Percentiles rank a stretch among this genome's conserved stretches.
phyloP scores from a whole-genome alignment of 495 filamentous ascomycete genomes.

The Niebla homalea region DNA sequence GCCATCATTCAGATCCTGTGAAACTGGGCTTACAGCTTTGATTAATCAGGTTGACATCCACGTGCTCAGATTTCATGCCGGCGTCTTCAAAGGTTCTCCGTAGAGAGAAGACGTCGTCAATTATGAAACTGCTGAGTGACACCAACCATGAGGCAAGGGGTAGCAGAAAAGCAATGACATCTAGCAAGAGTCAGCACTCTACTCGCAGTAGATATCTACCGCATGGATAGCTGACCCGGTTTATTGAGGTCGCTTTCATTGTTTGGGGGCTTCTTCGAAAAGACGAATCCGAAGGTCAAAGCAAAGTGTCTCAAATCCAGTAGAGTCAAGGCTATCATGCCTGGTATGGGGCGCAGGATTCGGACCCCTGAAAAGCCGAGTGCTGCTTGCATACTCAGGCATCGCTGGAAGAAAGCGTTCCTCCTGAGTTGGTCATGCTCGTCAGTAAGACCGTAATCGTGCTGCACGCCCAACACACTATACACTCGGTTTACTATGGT shows the following conservation, averaged over 20 bases:
- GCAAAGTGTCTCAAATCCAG: conserved; percentile 60
- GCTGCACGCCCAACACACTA: conserved; percentile 48
- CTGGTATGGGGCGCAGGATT: conserved; percentile 43
- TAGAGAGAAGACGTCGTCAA: conserved; percentile 52
- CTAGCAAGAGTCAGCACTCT: conserved; percentile 14
- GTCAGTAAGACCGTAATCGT: conserved; percentile 55
- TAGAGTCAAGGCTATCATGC: conserved; percentile 60
- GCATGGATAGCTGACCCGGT: conserved; percentile 33
- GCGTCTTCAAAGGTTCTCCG: conserved; percentile 36
- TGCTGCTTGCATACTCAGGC: conserved; percentile 55
- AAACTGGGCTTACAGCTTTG: conserved; percentile 28
- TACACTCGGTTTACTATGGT: conserved; percentile 53
- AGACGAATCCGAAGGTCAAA: conserved; percentile 50
- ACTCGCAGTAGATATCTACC: not conserved
- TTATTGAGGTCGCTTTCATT: conserved; percentile 46
- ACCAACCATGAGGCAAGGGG: conserved; percentile 51
- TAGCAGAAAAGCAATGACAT: conserved; percentile 42
- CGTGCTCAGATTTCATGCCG: conserved; percentile 14
- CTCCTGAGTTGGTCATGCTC: conserved; percentile 59
- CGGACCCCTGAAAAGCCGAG: conserved; percentile 51
- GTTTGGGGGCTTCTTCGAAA: conserved; percentile 26
- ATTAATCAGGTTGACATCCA: conserved; percentile 30
- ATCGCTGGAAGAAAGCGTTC: conserved; percentile 52
- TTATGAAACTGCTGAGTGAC: conserved; percentile 54
- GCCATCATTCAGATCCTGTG: conserved; percentile 2